Percentiles rank a stretch among this genome's conserved stretches.
phyloP scores from a whole-genome alignment of 768 basidiomycete genomes.

The Calvatia gigantea region DNA sequence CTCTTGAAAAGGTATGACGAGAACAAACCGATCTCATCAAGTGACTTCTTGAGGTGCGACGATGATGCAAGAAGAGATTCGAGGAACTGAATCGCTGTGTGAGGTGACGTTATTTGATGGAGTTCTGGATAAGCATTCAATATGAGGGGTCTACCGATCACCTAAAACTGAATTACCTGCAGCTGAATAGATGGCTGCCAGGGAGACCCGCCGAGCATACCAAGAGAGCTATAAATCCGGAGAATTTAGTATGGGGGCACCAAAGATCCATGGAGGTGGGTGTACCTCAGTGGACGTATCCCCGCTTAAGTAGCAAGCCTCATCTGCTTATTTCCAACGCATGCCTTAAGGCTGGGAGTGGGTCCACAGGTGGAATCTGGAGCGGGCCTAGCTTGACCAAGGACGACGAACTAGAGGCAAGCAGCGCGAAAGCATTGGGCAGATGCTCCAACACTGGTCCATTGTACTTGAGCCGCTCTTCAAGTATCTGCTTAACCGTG shows the following conservation, averaged over 20 bases:
- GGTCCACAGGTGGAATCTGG: constrained; percentile 50
- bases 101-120: constrained; percentile 77
- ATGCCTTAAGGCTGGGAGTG: constrained; percentile 57
- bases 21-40: constrained; percentile 54
- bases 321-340: constrained; percentile 59
- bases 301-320: constrained; percentile 58
- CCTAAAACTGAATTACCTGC: constrained; percentile 41
- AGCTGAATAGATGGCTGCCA: constrained; percentile 69
- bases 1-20: constrained; percentile 62
- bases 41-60: constrained; percentile 36
- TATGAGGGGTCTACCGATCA: not conserved
- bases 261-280: not conserved
- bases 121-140: constrained; percentile 45
- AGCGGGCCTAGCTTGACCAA: not conserved
- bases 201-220: constrained; percentile 65
- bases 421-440: constrained; percentile 72
- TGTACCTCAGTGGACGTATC: constrained; percentile 59
- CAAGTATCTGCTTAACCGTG: constrained; percentile 50
- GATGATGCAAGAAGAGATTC: constrained; percentile 57
- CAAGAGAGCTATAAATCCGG: constrained; percentile 51
- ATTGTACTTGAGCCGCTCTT: constrained; percentile 58
- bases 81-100: constrained; percentile 63
- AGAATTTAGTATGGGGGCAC: not conserved
- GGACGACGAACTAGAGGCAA: constrained; percentile 47
- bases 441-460: constrained; percentile 62